Evolutionary conservation across 2,329 filamentous ascomycete genomes (phyloP), one percentile per base, ranked within the genome.

Genomic region (Neoscytalidium dimidiatum): DNA sequence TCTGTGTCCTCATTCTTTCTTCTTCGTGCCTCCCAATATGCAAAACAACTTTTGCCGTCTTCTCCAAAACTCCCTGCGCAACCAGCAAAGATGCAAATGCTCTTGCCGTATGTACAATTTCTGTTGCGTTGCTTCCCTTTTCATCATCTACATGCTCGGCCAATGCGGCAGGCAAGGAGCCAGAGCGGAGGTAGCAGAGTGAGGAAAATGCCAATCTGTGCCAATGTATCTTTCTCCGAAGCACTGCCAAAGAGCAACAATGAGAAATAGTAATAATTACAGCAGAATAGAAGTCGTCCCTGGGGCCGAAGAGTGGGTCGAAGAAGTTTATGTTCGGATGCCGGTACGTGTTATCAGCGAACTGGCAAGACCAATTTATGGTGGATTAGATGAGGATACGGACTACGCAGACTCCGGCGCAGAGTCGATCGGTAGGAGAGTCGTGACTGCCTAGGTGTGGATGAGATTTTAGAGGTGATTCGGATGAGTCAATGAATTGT

Each of bases 71-170:
- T 38, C 31, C 51, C n/a, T 46, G n/a, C 56, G 23, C 33, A 28
- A 58, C 23, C 35, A 44, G 41, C 41, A 46, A 60, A 35, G 46
- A 19, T 35, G 53, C 35, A 33, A 33, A 41, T 31, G 41, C 26
- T 31, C 21, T 60, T 46, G 46, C 58, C 31, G 35, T 62, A 62
- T 62, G 44, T 62, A 62, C 58, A 62, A 62, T 62, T 51, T 62
- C 57, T 49, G 57, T 31, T 60, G 56, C 44, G 29, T 19, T 51
- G 43, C 43, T 41, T 41, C 19, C 21, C 58, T 44, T 13, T 41
- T 51, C 44, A 2, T 33, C 26, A 49, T 62, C 33, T 33, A 49
- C 58, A 62, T 26, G 43, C 58, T 14, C 44, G 21, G 38, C 41
- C 31, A 31, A 60, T 44, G 28, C 26, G 17, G 28, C 26, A 31